These are phyloP conservation scores for Aspergillus fumigatiaffinis DNA, from an alignment of 2,329 filamentous ascomycete species.

Conservation along the genomic window DNA sequence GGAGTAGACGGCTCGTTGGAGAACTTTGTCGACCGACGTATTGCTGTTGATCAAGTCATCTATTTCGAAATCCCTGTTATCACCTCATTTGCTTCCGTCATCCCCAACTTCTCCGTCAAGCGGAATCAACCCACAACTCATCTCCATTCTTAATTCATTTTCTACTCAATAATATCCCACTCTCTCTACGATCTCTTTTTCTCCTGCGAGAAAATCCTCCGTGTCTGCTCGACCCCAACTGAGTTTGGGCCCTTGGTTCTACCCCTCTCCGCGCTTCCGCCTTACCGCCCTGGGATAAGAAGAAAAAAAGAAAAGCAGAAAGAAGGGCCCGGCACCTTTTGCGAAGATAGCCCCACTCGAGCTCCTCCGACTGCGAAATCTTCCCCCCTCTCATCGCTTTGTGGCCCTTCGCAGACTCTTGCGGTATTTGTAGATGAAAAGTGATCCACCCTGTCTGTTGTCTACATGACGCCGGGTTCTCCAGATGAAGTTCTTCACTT, in stretches of 20 bases:
- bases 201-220: background rate
- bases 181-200: background rate
- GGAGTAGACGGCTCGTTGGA: background rate
- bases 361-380: conserved; percentile 32
- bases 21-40: background rate
- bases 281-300: conserved; percentile 13
- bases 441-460: conserved; percentile 30
- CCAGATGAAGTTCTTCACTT: conserved; percentile 52
- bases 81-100: background rate
- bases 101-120: background rate
- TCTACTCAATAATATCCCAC: background rate
- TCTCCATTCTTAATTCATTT: background rate
- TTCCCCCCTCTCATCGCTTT: conserved; percentile 15
- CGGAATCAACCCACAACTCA: background rate
- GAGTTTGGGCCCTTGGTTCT: conserved; percentile 1
- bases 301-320: background rate
- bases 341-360: conserved; percentile 35
- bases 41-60: background rate
- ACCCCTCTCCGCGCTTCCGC: conserved; percentile 6
- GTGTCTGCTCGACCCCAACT: background rate
- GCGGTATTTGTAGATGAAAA: conserved; percentile 38
- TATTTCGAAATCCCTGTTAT: background rate
- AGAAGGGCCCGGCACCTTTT: conserved; percentile 24
- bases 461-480: conserved; percentile 54
- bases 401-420: conserved; percentile 9